A percentile compares a stretch with the other conserved stretches of the same genome.
phyloP scores from a whole-genome alignment of 441 rosid species.

The Pelargonium citronellum region DNA sequence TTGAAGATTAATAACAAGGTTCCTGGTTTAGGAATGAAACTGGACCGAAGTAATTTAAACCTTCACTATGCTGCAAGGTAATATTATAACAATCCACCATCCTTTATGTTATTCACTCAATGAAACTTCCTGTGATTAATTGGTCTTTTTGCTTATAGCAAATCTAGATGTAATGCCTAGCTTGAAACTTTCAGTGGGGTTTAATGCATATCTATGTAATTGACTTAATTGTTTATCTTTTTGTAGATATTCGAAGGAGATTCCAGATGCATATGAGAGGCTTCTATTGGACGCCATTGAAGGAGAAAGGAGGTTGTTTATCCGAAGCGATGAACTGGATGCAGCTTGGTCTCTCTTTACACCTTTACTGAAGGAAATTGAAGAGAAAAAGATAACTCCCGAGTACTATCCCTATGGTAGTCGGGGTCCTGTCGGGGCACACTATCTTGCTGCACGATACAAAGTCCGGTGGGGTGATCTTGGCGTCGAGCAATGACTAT shows the following conservation, averaged over 20 bases:
- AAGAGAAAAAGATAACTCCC: slow-evolving; percentile 58
- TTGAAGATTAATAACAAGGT: slow-evolving; percentile 87
- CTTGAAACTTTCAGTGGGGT: too few species aligned
- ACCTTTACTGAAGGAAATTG: slow-evolving; percentile 67
- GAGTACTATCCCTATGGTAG: slow-evolving; percentile 89
- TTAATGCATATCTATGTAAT: too few species aligned
- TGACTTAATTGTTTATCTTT: neutral
- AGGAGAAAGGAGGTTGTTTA: slow-evolving; percentile 82
- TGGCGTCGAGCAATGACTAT: slow-evolving; percentile 31
- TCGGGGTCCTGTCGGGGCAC: slow-evolving; percentile 84
- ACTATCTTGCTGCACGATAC: slow-evolving; percentile 86
- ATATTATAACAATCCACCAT: neutral
- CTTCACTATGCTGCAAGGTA: slow-evolving; percentile 68
- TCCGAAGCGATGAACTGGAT: slow-evolving; percentile 86
- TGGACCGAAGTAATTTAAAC: slow-evolving; percentile 79
- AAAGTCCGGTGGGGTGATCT: slow-evolving; percentile 91
- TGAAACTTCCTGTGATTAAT: too few species aligned
- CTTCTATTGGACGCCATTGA: slow-evolving; percentile 78
- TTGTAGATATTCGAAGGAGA: slow-evolving; percentile 62
- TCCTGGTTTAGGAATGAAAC: slow-evolving; percentile 92
- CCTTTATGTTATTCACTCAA: too few species aligned
- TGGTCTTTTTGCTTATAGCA: too few species aligned
- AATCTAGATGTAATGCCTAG: too few species aligned
- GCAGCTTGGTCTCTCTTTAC: slow-evolving; percentile 88
- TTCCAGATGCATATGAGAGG: slow-evolving; percentile 94